Conservation (phyloP, 1,139 yeast species). For the Sugiyamaella paludigena region DNA sequence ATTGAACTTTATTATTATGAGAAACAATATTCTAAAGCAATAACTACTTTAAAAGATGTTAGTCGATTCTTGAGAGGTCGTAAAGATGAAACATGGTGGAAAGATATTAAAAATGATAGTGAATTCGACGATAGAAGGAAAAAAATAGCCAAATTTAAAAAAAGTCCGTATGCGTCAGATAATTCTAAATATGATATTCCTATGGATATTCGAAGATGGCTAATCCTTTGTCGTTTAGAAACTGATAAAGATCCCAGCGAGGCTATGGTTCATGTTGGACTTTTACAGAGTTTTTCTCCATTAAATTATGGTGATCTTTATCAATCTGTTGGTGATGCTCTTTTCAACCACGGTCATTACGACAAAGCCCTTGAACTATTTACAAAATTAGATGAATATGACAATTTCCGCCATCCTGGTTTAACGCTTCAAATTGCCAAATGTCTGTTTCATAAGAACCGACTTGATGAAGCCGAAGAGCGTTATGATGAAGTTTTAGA, state of each 20-base stretch:
- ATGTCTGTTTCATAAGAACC: constrained; percentile 72
- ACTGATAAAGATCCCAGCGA: constrained; percentile 58
- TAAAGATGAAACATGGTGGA: constrained; percentile 78
- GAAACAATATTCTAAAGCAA: constrained; percentile 61
- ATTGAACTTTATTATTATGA: constrained; percentile 74
- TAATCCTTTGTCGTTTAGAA: constrained; percentile 71
- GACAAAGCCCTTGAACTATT: constrained; percentile 71
- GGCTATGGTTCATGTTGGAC: constrained; percentile 67
- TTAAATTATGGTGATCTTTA: constrained; percentile 69
- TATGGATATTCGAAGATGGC: constrained; percentile 78
- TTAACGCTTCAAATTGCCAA: constrained; percentile 57
- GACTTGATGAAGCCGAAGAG: constrained; percentile 64
- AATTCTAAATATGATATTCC: constrained; percentile 51
- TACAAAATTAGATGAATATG: constrained; percentile 45
- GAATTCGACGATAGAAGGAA: constrained; percentile 68
- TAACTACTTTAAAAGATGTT: constrained; percentile 62
- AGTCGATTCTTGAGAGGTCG: constrained; percentile 84
- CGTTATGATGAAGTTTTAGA: constrained; percentile 59
- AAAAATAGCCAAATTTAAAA: constrained; percentile 20
- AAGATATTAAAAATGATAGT: constrained; percentile 66
- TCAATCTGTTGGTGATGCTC: constrained; percentile 69
- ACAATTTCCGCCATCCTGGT: constrained; percentile 7
- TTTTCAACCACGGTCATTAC: constrained; percentile 66
- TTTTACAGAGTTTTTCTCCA: constrained; percentile 54
- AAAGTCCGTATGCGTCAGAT: constrained; percentile 18